A percentile compares a stretch with the other conserved stretches of the same genome.
These are phyloP conservation scores for Russula olivacea DNA, from an alignment of 768 basidiomycete genomes.

Conservation along the genomic window DNA sequence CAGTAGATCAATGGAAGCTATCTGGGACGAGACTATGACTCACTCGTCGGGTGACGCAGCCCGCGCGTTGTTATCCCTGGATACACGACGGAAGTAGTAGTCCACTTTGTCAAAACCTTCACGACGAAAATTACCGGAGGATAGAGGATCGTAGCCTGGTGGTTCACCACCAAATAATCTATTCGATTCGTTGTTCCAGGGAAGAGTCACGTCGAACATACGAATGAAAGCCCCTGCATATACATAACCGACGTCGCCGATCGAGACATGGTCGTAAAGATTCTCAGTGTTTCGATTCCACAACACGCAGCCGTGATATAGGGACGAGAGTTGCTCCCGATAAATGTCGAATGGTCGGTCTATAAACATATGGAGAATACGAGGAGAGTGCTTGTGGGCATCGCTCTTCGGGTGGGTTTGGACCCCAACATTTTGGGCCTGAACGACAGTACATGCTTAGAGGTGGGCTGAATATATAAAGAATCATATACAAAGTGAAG, in stretches of 20 bases:
- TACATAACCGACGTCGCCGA: conserved; percentile 26
- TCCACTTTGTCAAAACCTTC: neutral
- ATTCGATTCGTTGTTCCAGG: conserved; percentile 1
- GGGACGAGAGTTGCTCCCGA: conserved; percentile 9
- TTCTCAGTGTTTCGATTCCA: conserved; percentile 19
- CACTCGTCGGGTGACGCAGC: neutral
- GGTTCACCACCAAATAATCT: neutral
- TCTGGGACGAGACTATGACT: neutral
- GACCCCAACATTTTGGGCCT: too few species aligned
- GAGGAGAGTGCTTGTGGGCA: too few species aligned
- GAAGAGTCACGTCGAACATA: conserved; percentile 20
- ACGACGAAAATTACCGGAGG: neutral
- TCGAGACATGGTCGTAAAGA: conserved; percentile 17
- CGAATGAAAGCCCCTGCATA: conserved; percentile 17
- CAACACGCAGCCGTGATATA: conserved; percentile 13
- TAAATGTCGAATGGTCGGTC: conserved; percentile 8
- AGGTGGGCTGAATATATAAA: too few species aligned
- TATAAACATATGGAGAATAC: neutral
- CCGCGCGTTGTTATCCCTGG: neutral
- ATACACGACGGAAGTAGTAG: neutral
- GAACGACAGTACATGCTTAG: too few species aligned
- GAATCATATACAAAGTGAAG: too few species aligned
- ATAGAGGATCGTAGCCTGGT: neutral
- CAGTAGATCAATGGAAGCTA: neutral
- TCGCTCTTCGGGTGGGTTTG: too few species aligned